These are phyloP conservation scores for Forsythia suspensa DNA, from an alignment of 257 asterid species.

Conservation along the genomic window DNA sequence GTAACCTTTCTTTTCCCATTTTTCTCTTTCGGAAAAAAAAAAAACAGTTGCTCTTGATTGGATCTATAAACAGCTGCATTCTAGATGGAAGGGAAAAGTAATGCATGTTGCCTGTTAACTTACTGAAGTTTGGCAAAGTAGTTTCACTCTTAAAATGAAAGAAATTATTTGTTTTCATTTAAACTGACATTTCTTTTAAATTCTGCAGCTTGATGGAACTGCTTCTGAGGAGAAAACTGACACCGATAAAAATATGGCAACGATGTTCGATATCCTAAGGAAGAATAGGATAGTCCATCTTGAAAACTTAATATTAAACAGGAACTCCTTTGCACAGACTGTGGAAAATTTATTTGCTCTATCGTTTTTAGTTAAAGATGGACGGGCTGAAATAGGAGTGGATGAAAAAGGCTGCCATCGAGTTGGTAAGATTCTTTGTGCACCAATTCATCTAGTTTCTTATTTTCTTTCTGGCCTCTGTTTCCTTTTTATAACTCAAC, in stretches of 20 bases:
- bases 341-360: slow-evolving; percentile 93
- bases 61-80: neutral
- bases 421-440: slow-evolving; percentile 56
- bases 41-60: neutral
- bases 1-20: neutral
- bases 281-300: slow-evolving; percentile 61
- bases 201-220: slow-evolving; percentile 56
- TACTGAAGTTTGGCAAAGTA: neutral
- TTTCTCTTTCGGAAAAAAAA: neutral
- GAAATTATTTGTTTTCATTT: neutral
- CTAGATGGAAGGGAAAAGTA: neutral
- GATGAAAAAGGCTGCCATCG: slow-evolving; percentile 65
- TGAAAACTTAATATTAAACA: slow-evolving; percentile 67
- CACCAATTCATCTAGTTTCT: neutral
- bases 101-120: neutral
- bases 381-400: slow-evolving; percentile 71
- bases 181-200: neutral
- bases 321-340: slow-evolving; percentile 83
- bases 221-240: slow-evolving; percentile 63
- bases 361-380: slow-evolving; percentile 88
- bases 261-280: slow-evolving; percentile 73
- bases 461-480: neutral
- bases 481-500: slow-evolving; percentile 7
- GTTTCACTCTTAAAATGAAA: neutral
- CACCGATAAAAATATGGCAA: slow-evolving; percentile 94